Conservation (phyloP, 2,329 filamentous ascomycete genomes). For the Colletotrichum lini region DNA sequence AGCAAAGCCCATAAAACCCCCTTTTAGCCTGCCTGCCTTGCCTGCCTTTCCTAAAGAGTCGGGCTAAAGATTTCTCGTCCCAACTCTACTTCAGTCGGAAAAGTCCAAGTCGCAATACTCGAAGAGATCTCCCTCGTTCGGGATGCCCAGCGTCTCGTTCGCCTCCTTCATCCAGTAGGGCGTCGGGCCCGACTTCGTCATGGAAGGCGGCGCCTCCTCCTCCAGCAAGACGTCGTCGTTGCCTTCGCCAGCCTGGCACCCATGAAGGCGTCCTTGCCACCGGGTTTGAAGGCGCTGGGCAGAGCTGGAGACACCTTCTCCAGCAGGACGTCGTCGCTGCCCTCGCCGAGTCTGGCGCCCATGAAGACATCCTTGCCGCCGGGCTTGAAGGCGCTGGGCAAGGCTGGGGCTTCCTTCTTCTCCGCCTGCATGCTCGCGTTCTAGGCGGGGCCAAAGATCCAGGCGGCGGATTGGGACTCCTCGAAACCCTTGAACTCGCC, state of each 20-base stretch:
- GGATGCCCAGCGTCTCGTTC: conserved; percentile 17
- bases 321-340: neutral
- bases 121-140: neutral
- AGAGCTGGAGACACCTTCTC: neutral
- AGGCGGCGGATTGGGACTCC: conserved; percentile 10
- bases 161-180: conserved; percentile 25
- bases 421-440: conserved; percentile 14
- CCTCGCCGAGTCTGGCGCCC: conserved; percentile 1
- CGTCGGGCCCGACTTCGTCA: neutral
- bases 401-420: neutral
- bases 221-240: neutral
- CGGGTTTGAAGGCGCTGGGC: too few species aligned
- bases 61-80: neutral
- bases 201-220: neutral
- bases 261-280: conserved; percentile 20
- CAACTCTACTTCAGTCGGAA: neutral
- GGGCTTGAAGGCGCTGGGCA: too few species aligned
- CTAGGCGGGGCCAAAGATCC: conserved; percentile 25
- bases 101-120: neutral
- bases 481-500: conserved; percentile 33
- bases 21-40: neutral
- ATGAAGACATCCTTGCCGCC: conserved; percentile 17
- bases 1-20: neutral
- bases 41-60: too few species aligned
- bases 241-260: neutral